Evolutionary conservation across 352 stramenopile genomes (phyloP).

Genomic region (Globisporangium paddicum): DNA sequence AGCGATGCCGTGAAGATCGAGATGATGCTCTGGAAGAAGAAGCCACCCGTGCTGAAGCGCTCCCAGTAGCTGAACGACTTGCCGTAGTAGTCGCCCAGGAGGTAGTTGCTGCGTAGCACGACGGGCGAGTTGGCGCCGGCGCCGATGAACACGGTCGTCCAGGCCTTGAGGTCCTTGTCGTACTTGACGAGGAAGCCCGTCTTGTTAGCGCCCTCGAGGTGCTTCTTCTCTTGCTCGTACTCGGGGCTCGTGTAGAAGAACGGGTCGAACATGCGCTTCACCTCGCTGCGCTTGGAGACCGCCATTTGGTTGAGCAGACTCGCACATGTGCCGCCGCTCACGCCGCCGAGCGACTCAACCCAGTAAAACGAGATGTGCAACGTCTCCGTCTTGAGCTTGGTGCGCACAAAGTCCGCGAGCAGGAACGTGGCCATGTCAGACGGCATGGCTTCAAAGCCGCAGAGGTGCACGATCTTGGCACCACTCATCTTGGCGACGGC

Average conservation of each 20-base stretch:
- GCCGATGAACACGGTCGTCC: constrained; percentile 61
- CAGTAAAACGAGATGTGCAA: constrained; percentile 30
- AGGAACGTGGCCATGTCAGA: constrained; percentile 67
- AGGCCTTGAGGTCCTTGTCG: constrained; percentile 40
- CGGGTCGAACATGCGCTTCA: constrained; percentile 23
- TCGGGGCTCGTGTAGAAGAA: constrained; percentile 30
- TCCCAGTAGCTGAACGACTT: constrained; percentile 46
- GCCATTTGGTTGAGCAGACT: constrained; percentile 28
- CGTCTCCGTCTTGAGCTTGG: constrained; percentile 22
- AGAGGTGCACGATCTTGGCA: constrained; percentile 75
- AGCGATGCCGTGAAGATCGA: constrained; percentile 24
- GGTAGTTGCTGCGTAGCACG: constrained; percentile 56
- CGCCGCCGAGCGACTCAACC: constrained; percentile 18
- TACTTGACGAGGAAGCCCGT: constrained; percentile 33
- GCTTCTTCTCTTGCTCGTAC: constrained; percentile 19
- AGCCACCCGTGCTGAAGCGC: constrained; percentile 24
- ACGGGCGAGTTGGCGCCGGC: constrained; percentile 64
- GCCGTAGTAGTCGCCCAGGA: constrained; percentile 50
- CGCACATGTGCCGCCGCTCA: constrained; percentile 47
- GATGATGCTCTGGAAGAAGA: constrained; percentile 23
- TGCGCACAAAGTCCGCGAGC: constrained; percentile 42
- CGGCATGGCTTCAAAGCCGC: constrained; percentile 80
- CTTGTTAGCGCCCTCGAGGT: constrained; percentile 16
- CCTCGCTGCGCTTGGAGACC: constrained; percentile 6
- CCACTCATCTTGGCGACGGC: constrained; percentile 38